These are phyloP conservation scores for Botrytis tulipae DNA, from an alignment of 2,329 filamentous ascomycete species.

Conservation along the genomic window DNA sequence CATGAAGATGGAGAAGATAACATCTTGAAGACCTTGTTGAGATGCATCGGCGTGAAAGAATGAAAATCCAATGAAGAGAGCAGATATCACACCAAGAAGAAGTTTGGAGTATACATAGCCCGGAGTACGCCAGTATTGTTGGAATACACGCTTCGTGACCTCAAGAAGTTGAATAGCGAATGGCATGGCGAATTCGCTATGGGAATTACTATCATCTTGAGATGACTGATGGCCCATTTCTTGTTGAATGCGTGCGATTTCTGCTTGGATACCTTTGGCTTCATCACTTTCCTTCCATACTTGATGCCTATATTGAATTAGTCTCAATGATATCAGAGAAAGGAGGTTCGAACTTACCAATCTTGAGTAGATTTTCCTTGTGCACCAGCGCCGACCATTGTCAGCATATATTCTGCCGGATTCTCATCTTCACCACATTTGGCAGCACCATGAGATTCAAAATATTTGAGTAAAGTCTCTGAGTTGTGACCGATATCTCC, in stretches of 20 bases:
- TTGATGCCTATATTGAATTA: constrained; percentile 35
- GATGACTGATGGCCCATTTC: constrained; percentile 52
- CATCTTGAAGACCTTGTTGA: constrained; percentile 66
- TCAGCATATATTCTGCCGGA: constrained; percentile 65
- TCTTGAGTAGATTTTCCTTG: constrained; percentile 58
- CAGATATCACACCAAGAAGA: constrained; percentile 49
- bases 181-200: constrained; percentile 74
- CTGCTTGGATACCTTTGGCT: constrained; percentile 36
- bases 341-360: constrained; percentile 43
- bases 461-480: constrained; percentile 54
- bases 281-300: constrained; percentile 42
- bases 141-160: constrained; percentile 66
- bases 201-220: constrained; percentile 46
- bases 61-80: constrained; percentile 65
- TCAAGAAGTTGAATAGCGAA: constrained; percentile 63
- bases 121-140: constrained; percentile 77
- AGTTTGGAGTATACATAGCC: constrained; percentile 73
- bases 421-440: constrained; percentile 69
- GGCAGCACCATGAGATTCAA: constrained; percentile 68
- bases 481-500: constrained; percentile 64
- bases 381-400: constrained; percentile 56
- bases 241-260: constrained; percentile 36
- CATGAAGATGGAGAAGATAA: constrained; percentile 72
- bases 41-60: constrained; percentile 61
- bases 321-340: background rate